phyloP scores from a whole-genome alignment of 352 stramenopile species.

The Globisporangium okanoganense region DNA sequence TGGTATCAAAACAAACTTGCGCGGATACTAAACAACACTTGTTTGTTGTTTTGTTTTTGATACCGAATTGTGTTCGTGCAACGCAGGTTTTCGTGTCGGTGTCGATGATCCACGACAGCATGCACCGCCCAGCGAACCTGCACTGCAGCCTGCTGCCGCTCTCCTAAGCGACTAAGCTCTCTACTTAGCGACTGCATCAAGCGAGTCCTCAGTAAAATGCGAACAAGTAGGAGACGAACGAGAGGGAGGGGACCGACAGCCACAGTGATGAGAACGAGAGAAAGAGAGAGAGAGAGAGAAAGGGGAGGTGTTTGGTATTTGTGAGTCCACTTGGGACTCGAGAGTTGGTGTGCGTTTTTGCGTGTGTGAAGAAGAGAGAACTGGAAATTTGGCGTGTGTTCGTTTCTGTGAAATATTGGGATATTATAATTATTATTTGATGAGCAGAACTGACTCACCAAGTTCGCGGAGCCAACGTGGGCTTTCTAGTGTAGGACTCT shows the following conservation, averaged over 20 bases:
- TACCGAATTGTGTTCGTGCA: neutral
- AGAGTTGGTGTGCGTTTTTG: constrained; percentile 2
- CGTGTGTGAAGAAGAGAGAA: neutral
- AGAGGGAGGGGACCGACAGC: constrained; percentile 2
- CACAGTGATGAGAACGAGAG: too few species aligned
- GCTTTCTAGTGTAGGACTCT: neutral
- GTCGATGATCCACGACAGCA: constrained; percentile 77
- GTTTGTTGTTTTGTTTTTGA: constrained; percentile 9
- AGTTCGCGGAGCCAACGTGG: too few species aligned
- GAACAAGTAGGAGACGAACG: neutral
- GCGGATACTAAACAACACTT: neutral
- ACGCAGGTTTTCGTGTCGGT: constrained; percentile 75
- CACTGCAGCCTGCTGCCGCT: constrained; percentile 77
- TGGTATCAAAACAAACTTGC: neutral
- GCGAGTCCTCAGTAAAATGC: neutral
- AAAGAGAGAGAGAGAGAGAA: constrained; percentile 5
- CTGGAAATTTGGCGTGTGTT: neutral
- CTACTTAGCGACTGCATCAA: constrained; percentile 3
- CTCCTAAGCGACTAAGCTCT: constrained; percentile 33
- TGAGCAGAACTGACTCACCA: too few species aligned
- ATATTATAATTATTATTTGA: too few species aligned
- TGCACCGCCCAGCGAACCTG: constrained; percentile 71
- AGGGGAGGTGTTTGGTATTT: constrained; percentile 4
- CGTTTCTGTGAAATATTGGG: too few species aligned
- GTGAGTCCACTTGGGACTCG: constrained; percentile 1